Base-by-base conservation (phyloP, 2,329 filamentous ascomycete genomes). In the Zopfia rhizophila region DNA sequence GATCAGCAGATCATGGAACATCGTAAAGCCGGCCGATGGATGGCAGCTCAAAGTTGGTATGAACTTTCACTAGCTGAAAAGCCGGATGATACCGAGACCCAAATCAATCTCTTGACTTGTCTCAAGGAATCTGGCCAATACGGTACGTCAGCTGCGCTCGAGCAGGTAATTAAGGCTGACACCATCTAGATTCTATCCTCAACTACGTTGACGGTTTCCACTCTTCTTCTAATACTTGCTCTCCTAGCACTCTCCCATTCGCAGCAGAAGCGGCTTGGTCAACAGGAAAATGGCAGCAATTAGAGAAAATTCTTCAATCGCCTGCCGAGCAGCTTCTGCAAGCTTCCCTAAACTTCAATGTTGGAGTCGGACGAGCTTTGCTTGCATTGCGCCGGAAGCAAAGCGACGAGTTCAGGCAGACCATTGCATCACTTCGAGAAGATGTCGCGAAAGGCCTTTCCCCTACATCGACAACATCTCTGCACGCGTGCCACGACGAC, bases 11-110 rank as follows among this genome's bases (percentile, higher is more conserved):
- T 97, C 22, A 79, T 97, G 43, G 91, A 95, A 60, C 91, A 99
- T 72, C 85, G 89, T 45, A 97, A 96, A 70, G 90, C 92, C 14
- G 94, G 94, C 3, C 82, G 92, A 52, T 99, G 94, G 92, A 87
- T 90, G 12, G 90, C 93, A 38, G 94, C 92, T 17, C 94, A 97
- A 73, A 96, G 90, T 53, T 99, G 95, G 94, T 97, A 97, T 70
- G 92, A 99, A 68, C 86, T 96, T 55, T 87, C 92, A 53, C 79
- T 97, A 23, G 87, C 89, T 3, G 86, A 94, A 60, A 82, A 88
- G 32, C 92, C 93, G 0, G 79, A 87, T 40, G 87, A 96, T 64
- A 68, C 82, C 13, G 88, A 95, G 45, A 81, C 89, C 10, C 92
- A 97, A 66, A 79, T 90, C 45, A 89, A 95, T 60, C 80, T 99